Base-by-base conservation (phyloP, 2,329 filamentous ascomycete genomes). In the Colletotrichum sp. region DNA sequence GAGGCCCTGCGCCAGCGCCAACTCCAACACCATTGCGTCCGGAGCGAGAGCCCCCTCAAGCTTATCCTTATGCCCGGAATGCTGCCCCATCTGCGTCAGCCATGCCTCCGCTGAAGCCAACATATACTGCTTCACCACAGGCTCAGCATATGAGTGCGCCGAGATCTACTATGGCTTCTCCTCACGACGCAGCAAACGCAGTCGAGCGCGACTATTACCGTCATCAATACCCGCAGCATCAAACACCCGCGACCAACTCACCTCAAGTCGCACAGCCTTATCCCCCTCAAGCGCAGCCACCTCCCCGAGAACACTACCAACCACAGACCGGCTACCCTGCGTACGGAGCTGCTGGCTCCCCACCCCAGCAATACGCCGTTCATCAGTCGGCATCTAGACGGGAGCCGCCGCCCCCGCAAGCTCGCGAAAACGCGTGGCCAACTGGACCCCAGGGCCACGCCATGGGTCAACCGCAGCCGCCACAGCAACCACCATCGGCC, bases 71-170 rank as follows among this genome's bases (percentile, higher is more conserved):
- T 74, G 81, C 84, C 30, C 87, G 87, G 77, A 81, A 84, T 81
- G 78, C 85, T 9, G 81, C 83, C 4, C 79, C 81, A 12, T 80
- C 85, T 5, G 82, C 83, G 49, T 87, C 89, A 5, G 87, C 84
- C 9, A 91, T 92, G 84, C 89, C 90, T 21, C 84, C 90, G 6
- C 83, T 92, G 69, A 92, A 92, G 81, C 89, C 90, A 6, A 85
- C 87, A 6, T 88, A 87, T 66, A 84, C 85, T 8, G 86, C 88
- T 59, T 91, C 90, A 6, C 89, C 90, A 9, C 88, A 89, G 75
- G 78, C 88, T 9, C 87, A 88, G 75, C 87, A 88, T 68, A 83
- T 89, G 79, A 85, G 83, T 28, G 82, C 84, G 6, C 86, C 89
- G n/a, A 85, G 89, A 32, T 81, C 85, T 10, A 84, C 86, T 12